phyloP scores from a whole-genome alignment of 805 yeast genomes.

The Kazachstania africana region DNA sequence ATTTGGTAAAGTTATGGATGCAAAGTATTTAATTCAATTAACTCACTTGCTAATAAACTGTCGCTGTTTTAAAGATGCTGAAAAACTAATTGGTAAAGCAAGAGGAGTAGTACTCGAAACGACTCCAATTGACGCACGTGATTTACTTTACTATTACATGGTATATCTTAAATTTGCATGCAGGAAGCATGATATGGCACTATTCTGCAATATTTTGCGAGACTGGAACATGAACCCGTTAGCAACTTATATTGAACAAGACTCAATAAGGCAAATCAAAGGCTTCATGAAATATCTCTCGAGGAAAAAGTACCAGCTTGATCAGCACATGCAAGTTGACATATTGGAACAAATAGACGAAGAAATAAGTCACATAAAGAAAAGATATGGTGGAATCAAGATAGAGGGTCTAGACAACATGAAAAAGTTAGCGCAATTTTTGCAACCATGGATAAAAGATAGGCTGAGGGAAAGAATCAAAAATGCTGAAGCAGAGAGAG shows the following conservation, averaged over 20 bases:
- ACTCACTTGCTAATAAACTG: constrained; percentile 9
- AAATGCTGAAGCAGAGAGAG: too few species aligned
- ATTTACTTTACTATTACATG: too few species aligned
- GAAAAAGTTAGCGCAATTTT: constrained; percentile 7
- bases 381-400: constrained; percentile 11
- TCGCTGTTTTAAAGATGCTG: constrained; percentile 9
- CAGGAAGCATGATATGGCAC: constrained; percentile 6
- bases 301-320: too few species aligned
- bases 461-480: too few species aligned
- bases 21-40: constrained; percentile 17
- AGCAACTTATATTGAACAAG: constrained; percentile 12
- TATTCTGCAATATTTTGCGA: constrained; percentile 7
- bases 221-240: constrained; percentile 18
- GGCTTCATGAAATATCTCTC: constrained; percentile 10
- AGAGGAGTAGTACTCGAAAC: too few species aligned
- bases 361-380: constrained; percentile 9
- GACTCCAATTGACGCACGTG: too few species aligned
- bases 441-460: constrained; percentile 8
- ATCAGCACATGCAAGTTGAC: constrained; percentile 1
- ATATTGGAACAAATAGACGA: too few species aligned
- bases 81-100: constrained; percentile 4
- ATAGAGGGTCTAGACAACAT: constrained; percentile 17
- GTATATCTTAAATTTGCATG: too few species aligned
- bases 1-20: constrained; percentile 6
- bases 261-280: constrained; percentile 14